Base-by-base conservation (phyloP, 2,329 filamentous ascomycete species). In the Tetracladium maxilliforme region DNA sequence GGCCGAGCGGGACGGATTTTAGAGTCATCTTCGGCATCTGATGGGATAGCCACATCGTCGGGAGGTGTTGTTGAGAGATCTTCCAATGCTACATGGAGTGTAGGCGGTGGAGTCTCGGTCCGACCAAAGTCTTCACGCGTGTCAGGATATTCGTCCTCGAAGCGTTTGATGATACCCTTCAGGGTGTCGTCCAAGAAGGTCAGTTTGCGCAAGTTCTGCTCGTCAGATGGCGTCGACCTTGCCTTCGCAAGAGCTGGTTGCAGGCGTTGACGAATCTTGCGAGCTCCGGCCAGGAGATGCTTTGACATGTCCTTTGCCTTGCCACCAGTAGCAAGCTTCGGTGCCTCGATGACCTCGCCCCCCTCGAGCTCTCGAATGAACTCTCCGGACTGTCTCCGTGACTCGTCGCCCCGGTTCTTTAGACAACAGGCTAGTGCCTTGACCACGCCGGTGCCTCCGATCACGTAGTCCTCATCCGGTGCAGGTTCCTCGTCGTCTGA, bases 121-220 rank as follows among this genome's bases (percentile, higher is more conserved):
- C n/a, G n/a, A 17, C 44, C 40, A 10, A 43, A 37, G 21, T 70
- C 58, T n/a, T n/a, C n/a, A 18, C 82, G 72, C 1, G 81, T 92
- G 44, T 95, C 87, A 0, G 90, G 90, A 41, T 84, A 95, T 49
- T 95, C 87, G 45, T 92, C 80, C 48, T 95, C 90, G 45, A 95
- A 98, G 15, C 90, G 78, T 45, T 82, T 75, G 42, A 95, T 95
- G 54, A 95, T 94, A 36, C 78, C 76, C 41, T 84, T 67, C 7
- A 98, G 62, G 0, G 90, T 95, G 32, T 78, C 63, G 41, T 94
- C 84, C 16, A 98, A 67, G 64, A 93, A 93, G 21, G 77, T 60
- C 12, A 95, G 66, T 24, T 63, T 67, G 72, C 86, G 69, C 45
- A 92, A 81, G 36, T 76, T 80, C 36, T 71, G 61, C 38, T 86